Evolutionary conservation across 352 stramenopile genomes (phyloP), one percentile per base, ranked within the genome.

Genomic region (Elongisporangium prolatum): DNA sequence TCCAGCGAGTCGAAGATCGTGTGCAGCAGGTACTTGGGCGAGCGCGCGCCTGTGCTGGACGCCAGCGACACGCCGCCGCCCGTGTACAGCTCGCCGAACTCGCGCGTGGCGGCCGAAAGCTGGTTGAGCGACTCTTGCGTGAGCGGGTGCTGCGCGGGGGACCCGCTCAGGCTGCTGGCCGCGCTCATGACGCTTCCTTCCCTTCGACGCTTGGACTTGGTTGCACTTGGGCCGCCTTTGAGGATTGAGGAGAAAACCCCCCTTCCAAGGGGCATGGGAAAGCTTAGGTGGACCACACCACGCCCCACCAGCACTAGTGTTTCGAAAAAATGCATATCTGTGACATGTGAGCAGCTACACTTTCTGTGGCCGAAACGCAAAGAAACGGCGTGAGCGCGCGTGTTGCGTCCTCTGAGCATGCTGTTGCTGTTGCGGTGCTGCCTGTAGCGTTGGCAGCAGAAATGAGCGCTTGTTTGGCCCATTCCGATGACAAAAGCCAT

Each of bases 81-180:
- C 14, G 66, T 74, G 49, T 88, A 88, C 54, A 80, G 71, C 64
- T 89, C 78, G 17, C 83, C 83, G 57, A 92, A 92, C 68, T 92
- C 80, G 51, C 72, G 70, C 48, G 83, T 92, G 44, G 83, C 83
- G 44, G 80, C 72, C 37, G 83, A 90, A 7, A 92, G 74, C 57
- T 83, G 76, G 61, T 92, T 92, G 21, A 88, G 70, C 60, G 83
- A 74, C 63, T 86, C 77, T 8, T 88, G 67, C 47, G 65, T 77
- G 54, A 64, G 66, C 34, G 34, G 34, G 11, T 44, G 34, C 34
- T 44, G 34, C 34, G 34, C 34, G 34, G 34, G 34, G 9, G 34
- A 44, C 34, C 34, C 34, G 34, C 34, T 44, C 34, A 44, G 34
- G 34, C 34, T 44, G 34, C 34, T 44, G 34, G 34, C 34, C 34